Conservation (phyloP, 2,329 filamentous ascomycete species). For the Aspergillus ruber region DNA sequence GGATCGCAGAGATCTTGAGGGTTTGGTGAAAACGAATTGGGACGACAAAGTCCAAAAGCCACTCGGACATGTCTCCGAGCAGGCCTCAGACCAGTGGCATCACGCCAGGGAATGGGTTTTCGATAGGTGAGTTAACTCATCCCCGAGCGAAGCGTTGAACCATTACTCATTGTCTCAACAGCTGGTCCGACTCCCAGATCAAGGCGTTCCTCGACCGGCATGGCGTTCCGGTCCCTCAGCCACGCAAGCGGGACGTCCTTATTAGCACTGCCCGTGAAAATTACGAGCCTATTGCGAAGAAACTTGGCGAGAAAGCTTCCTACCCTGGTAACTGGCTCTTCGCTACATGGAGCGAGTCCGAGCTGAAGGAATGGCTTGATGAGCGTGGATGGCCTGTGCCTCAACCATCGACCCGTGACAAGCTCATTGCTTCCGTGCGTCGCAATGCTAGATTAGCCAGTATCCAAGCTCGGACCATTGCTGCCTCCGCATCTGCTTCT, state of each 20-base stretch:
- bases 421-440: slow-evolving; percentile 79
- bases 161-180: slow-evolving; percentile 39
- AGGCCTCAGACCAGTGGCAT: slow-evolving; percentile 63
- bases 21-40: slow-evolving; percentile 86
- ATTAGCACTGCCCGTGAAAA: slow-evolving; percentile 70
- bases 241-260: slow-evolving; percentile 75
- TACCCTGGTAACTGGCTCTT: slow-evolving; percentile 97
- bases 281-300: slow-evolving; percentile 72
- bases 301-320: slow-evolving; percentile 65
- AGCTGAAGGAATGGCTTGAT: slow-evolving; percentile 90
- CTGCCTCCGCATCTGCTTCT: slow-evolving; percentile 56
- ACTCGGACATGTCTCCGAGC: slow-evolving; percentile 74
- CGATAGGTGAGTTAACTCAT: slow-evolving; percentile 54
- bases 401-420: slow-evolving; percentile 77
- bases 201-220: slow-evolving; percentile 90
- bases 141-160: neutral
- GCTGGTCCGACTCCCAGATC: slow-evolving; percentile 87
- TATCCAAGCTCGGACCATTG: slow-evolving; percentile 57
- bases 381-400: slow-evolving; percentile 78
- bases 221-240: slow-evolving; percentile 78
- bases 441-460: slow-evolving; percentile 81
- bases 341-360: slow-evolving; percentile 82
- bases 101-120: slow-evolving; percentile 86
- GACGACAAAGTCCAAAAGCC: slow-evolving; percentile 63
- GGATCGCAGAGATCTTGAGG: slow-evolving; percentile 91